phyloP scores from a whole-genome alignment of 306 rosid species.

The Crotalaria pallida region DNA sequence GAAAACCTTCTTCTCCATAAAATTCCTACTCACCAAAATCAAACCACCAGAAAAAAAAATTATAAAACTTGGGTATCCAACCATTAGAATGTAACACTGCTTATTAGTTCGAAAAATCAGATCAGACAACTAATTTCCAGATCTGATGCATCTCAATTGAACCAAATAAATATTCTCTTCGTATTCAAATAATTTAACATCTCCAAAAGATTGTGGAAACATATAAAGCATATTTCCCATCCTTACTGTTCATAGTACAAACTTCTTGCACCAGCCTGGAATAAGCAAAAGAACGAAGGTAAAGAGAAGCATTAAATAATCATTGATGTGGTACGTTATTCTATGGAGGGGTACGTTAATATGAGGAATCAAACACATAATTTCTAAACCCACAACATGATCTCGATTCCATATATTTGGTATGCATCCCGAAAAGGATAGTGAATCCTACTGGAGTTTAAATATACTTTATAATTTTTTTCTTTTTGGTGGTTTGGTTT shows the following conservation, averaged over 20 bases:
- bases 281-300: neutral
- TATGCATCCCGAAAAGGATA: too few relatives aligned
- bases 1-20: too few relatives aligned
- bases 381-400: neutral
- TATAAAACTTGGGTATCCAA: too few relatives aligned
- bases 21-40: too few relatives aligned
- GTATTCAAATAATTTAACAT: neutral
- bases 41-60: too few relatives aligned
- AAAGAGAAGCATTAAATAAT: slow-evolving; percentile 2
- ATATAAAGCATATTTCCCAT: neutral
- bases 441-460: too few relatives aligned
- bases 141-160: slow-evolving; percentile 12
- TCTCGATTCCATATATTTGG: neutral
- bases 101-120: too few relatives aligned
- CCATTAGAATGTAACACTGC: too few relatives aligned
- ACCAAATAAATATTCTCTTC: slow-evolving; percentile 4
- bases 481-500: too few relatives aligned
- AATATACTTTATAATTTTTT: too few relatives aligned
- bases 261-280: slow-evolving; percentile 5
- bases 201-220: slow-evolving; percentile 10
- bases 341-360: neutral
- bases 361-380: neutral
- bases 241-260: slow-evolving; percentile 8
- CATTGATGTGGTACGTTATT: neutral
- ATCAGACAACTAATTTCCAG: slow-evolving; percentile 20